Base-by-base conservation (phyloP, 768 basidiomycete genomes). In the Xerocomellus amylosporus region DNA sequence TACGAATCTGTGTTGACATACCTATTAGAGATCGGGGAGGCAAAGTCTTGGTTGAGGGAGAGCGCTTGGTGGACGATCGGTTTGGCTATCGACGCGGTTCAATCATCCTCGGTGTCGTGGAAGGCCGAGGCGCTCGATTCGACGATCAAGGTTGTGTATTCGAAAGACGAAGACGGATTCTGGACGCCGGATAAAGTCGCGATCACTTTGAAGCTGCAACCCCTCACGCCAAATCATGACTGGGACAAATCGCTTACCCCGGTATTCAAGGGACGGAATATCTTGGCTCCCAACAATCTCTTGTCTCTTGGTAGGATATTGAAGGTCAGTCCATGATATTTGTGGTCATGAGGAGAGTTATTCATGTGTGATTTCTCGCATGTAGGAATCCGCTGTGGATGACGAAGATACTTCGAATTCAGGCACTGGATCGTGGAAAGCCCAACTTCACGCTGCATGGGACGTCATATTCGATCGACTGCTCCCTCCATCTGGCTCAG, bases 151-250 rank as follows among this genome's bases (percentile, higher is more conserved):
- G 72, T 71, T 2, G 63, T 92, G 26, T 88, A 87, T 62, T 51
- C 45, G 17, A 54, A 50, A 8, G 58, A 61, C 9, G 48, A 47
- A 19, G 61, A 48, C 6, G n/a, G 37, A 1, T 31, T 61, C 4
- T 98, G 95, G 94, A 87, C 88, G 3, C 86, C 88, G 19, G 96
- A 98, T 67, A 97, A 93, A 71, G 74, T 98, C 30, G 93, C 91
- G 3, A 60, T 97, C 57, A 80, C 84, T 0, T 63, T 97, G 42
- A 84, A 84, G 61, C 69, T 97, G 49, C 88, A 93, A 67, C 70
- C 73, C 12, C 57, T 78, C 28, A 75, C 75, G 57, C 85, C 88
- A 8, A 75, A 83, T 22, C 75, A 80, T 38, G 79, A 87, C 45
- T 97, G 91, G 90, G 78, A 79, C 56, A 68, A 73, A 22, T 66